Percentiles rank a stretch among this genome's conserved stretches.
Evolutionary conservation across 2,329 filamentous ascomycete species (phyloP).

Genomic region (Sarocladium brachiariae): DNA sequence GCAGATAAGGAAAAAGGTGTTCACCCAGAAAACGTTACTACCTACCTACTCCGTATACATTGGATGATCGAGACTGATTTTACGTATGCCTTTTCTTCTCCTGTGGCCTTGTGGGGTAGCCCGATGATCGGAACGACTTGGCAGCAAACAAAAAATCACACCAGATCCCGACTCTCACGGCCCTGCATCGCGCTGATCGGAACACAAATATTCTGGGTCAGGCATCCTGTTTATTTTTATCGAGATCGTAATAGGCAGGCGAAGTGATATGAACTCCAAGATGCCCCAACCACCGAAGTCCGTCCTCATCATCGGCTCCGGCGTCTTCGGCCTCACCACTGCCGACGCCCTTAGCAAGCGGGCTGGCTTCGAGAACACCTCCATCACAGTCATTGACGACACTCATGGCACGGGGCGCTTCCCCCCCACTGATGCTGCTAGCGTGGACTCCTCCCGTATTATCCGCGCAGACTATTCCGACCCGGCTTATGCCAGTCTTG

Average conservation of each 20-base stretch:
- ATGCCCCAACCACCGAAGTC: conserved; percentile 34
- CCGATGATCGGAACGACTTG: conserved; percentile 1
- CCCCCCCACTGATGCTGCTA: conserved; percentile 52
- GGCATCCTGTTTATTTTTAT: too few relatives aligned
- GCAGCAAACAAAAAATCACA: background rate
- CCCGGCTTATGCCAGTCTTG: conserved; percentile 67
- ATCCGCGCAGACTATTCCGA: conserved; percentile 75
- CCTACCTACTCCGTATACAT: too few relatives aligned
- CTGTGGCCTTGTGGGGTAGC: background rate
- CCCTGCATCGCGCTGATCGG: too few relatives aligned
- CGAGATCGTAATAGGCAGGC: too few relatives aligned
- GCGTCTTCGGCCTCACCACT: conserved; percentile 53
- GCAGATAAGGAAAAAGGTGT: too few relatives aligned
- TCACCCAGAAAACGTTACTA: too few relatives aligned
- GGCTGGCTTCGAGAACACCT: conserved; percentile 42
- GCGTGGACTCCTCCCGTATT: conserved; percentile 58
- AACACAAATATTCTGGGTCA: too few relatives aligned
- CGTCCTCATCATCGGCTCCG: conserved; percentile 63
- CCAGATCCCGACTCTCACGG: background rate
- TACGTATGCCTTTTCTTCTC: too few relatives aligned
- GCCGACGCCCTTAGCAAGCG: conserved; percentile 64
- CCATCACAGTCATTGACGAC: conserved; percentile 55
- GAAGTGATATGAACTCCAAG: too few relatives aligned
- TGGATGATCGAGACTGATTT: too few relatives aligned
- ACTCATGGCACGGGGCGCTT: conserved; percentile 41